Conservation (phyloP, 2,329 filamentous ascomycete genomes). For the Pseudogymnoascus sp. region DNA sequence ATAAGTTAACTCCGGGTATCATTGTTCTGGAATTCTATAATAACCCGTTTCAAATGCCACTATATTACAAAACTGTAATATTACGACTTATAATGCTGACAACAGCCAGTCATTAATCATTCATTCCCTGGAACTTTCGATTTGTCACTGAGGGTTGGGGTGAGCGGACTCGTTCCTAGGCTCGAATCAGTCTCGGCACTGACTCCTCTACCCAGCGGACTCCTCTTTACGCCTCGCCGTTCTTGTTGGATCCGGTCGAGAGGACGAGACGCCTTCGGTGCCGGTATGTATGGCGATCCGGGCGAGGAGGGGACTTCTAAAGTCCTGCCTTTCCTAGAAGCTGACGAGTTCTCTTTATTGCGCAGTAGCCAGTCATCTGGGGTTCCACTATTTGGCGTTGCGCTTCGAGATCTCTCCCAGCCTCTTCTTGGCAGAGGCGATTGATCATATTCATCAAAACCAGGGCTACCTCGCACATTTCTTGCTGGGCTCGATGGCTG, state of each 20-base stretch:
- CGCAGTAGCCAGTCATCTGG: slow-evolving; percentile 9
- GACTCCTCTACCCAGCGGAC: slow-evolving; percentile 22
- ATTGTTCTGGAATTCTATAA: background rate
- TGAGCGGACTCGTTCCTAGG: slow-evolving; percentile 24
- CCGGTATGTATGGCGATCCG: slow-evolving; percentile 19
- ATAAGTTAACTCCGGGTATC: background rate
- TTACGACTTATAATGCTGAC: no score
- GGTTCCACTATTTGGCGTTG: background rate
- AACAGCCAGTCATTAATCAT: background rate
- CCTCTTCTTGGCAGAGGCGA: background rate
- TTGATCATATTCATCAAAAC: background rate
- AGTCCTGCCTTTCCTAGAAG: slow-evolving; percentile 7
- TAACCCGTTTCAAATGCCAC: background rate
- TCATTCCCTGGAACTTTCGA: background rate
- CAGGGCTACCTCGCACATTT: background rate
- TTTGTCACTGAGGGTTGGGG: slow-evolving; percentile 12
- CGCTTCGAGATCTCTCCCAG: slow-evolving; percentile 1
- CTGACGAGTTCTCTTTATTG: slow-evolving; percentile 13
- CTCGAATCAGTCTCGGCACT: slow-evolving; percentile 25
- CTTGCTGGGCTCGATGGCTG: background rate
- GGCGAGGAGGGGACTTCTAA: slow-evolving; percentile 15
- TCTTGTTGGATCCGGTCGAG: slow-evolving; percentile 20
- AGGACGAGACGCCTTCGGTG: slow-evolving; percentile 16
- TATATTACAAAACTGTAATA: background rate
- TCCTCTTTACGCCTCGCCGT: slow-evolving; percentile 12